Evolutionary conservation across 139 green algal species (phyloP).

Genomic region (Medakamo hakoo): DNA sequence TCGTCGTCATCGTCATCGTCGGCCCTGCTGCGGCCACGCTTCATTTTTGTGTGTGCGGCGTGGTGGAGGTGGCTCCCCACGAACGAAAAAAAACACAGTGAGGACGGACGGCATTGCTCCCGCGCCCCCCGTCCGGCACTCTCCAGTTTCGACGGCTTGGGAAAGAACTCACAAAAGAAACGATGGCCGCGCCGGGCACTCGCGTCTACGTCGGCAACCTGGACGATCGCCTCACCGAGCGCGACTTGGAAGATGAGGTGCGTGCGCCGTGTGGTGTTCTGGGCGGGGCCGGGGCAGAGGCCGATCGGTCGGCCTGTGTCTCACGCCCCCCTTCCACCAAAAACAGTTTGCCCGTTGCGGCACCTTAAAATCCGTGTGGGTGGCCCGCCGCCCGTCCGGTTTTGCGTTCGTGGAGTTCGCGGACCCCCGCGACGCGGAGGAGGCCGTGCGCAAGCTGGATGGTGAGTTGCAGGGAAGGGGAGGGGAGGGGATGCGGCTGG

Average conservation of each 20-base stretch:
- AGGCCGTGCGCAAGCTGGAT: slow-evolving; percentile 46
- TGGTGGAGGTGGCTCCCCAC: too few species aligned
- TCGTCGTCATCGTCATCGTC: too few species aligned
- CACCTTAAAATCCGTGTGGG: not conserved
- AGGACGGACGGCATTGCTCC: too few species aligned
- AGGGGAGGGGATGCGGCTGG: too few species aligned
- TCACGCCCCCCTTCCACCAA: not conserved
- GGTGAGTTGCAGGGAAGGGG: too few species aligned
- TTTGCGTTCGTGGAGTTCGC: slow-evolving; percentile 68
- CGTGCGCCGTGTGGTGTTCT: too few species aligned
- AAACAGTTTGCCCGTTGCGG: not conserved
- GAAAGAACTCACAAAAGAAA: not conserved
- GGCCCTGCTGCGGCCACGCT: too few species aligned
- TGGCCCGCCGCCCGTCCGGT: slow-evolving; percentile 13
- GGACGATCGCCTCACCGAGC: not conserved
- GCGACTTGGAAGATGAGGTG: not conserved
- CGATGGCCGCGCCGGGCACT: not conserved
- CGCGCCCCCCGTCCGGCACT: not conserved
- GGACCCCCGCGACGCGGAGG: slow-evolving; percentile 55
- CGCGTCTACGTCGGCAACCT: not conserved
- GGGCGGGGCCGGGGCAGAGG: too few species aligned
- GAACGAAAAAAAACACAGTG: not conserved
- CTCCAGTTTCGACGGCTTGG: not conserved
- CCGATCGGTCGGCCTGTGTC: not conserved
- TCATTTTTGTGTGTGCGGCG: too few species aligned